These are phyloP conservation scores for Ophiostoma quercus DNA, from an alignment of 2,329 filamentous ascomycete species.

Conservation along the genomic window DNA sequence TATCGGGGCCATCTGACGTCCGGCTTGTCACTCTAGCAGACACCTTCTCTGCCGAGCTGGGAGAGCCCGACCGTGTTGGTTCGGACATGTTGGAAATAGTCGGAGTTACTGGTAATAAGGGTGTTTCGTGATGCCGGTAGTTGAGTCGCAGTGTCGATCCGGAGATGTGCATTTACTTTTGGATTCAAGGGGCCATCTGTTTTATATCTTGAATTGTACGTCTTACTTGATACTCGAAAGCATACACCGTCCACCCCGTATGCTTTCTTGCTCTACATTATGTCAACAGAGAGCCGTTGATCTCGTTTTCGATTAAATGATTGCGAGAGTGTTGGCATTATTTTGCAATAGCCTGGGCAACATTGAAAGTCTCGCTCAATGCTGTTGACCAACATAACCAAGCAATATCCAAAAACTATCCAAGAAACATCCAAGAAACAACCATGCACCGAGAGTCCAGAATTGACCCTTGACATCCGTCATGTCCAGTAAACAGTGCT, in stretches of 20 bases:
- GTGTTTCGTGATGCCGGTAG: not conserved
- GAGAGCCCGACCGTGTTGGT: slow-evolving; percentile 2
- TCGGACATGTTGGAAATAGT: not conserved
- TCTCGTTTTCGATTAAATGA: slow-evolving; percentile 9
- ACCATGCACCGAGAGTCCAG: not conserved
- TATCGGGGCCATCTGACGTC: not conserved
- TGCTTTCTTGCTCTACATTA: not conserved
- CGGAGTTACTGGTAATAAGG: not conserved
- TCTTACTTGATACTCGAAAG: too few species aligned
- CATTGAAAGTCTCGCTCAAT: not conserved
- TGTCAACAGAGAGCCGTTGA: not conserved
- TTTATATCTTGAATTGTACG: not conserved
- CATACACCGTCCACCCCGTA: not conserved
- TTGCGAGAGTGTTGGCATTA: slow-evolving; percentile 15
- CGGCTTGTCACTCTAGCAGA: slow-evolving; percentile 1
- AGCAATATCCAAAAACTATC: not conserved
- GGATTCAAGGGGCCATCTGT: not conserved
- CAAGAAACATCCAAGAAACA: not conserved
- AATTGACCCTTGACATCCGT: not conserved
- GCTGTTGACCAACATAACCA: not conserved
- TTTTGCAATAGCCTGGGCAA: slow-evolving; percentile 14
- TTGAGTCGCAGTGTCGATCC: not conserved
- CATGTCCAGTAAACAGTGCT: not conserved
- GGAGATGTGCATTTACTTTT: not conserved
- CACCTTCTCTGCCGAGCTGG: slow-evolving; percentile 12